Conservation (phyloP, 2,329 filamentous ascomycete species). For the Fusarium stilboides region DNA sequence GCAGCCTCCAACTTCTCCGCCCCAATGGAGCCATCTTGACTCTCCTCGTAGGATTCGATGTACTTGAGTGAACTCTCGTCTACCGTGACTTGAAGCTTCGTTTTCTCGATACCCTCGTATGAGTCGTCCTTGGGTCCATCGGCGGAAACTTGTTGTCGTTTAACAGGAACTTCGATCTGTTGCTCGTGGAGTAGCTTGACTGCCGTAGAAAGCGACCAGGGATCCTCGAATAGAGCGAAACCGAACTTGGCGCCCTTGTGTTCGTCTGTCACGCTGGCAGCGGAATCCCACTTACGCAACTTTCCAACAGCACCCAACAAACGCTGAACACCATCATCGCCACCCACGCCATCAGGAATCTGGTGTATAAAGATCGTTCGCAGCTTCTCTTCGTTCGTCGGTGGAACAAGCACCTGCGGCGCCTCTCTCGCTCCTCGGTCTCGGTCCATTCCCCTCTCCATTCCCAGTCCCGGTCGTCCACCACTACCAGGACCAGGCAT, state of each 20-base stretch:
- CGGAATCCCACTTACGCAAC: conserved; percentile 88
- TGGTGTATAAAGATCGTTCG: conserved; percentile 92
- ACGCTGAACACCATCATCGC: conserved; percentile 83
- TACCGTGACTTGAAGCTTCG: conserved; percentile 79
- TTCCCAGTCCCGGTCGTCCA: conserved; percentile 68
- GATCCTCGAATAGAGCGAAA: conserved; percentile 95
- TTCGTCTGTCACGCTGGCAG: conserved; percentile 71
- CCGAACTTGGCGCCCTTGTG: conserved; percentile 90
- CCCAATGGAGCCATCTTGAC: conserved; percentile 73
- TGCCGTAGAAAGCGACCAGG: conserved; percentile 87
- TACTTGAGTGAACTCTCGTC: conserved; percentile 89
- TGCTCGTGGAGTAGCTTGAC: conserved; percentile 88
- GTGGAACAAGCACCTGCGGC: conserved; percentile 81
- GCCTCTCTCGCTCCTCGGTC: conserved; percentile 78
- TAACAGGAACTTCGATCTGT: conserved; percentile 84
- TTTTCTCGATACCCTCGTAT: conserved; percentile 75
- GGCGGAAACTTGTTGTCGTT: conserved; percentile 74
- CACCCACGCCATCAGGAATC: conserved; percentile 83
- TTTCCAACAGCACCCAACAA: conserved; percentile 84
- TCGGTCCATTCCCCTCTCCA: conserved; percentile 77
- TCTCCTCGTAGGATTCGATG: conserved; percentile 83
- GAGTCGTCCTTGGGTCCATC: conserved; percentile 61
- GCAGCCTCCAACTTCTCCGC: conserved; percentile 80
- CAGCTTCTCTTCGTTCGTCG: conserved; percentile 90
- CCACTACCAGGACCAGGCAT: conserved; percentile 49